Base-by-base conservation (phyloP, 352 stramenopile species). In the Globisporangium solare region DNA sequence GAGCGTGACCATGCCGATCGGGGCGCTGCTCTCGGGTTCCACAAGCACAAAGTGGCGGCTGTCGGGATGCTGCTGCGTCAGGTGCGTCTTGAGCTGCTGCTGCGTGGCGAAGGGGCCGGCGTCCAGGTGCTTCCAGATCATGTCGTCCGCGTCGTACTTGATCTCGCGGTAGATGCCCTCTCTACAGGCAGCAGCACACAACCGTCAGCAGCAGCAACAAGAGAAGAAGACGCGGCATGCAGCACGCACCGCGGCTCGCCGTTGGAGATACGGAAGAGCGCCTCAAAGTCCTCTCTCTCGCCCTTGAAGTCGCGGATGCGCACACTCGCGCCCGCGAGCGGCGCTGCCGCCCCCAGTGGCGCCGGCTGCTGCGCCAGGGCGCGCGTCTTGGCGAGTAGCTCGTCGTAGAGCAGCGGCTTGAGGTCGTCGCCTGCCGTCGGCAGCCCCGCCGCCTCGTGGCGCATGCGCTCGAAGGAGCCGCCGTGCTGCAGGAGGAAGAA, bases 381-480 rank as follows among this genome's bases (percentile, higher is more conserved):
- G 42, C 68, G 63, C n/a, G 71, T 65, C 22, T 71, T 76, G 1
- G 63, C 73, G 42, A 97, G 75, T 18, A 97, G 79, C 56, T 86
- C 84, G 60, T 97, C 87, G 66, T 96, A 97, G 24, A 97, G 70
- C 60, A 87, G 65, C 48, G 87, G 84, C 58, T 95, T 95, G 39
- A 73, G 66, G 61, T 95, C 82, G 13, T 71, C 79, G 32, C 83
- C 52, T 17, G 56, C 52, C 5, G 54, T 41, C 21, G 84, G 86
- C 61, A 94, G 66, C 21, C 85, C 83, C 66, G 86, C 65, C 7
- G 79, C 76, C 59, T 94, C 85, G 48, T 85, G 75, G 47, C 61
- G 68, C 79, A 97, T 97, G 51, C 88, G 83, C 31, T 95, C 77
- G 53, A 97, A 97, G 22, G 87, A 96, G 7, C 88, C 88, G 12